Evolutionary conservation across 306 rosid genomes (phyloP), one percentile per base, ranked within the genome.

Genomic region (Dicorynia guianensis): DNA sequence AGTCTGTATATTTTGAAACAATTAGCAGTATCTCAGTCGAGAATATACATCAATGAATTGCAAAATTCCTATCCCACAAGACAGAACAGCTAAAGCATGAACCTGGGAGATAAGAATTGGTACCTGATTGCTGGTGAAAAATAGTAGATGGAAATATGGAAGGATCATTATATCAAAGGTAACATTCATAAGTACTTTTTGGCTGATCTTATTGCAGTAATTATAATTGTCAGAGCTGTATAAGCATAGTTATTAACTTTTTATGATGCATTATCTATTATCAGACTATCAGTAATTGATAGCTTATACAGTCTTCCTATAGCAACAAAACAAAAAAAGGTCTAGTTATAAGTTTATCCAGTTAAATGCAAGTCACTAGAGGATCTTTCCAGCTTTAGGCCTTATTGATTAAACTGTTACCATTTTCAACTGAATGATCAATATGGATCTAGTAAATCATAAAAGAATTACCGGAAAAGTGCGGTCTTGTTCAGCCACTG

Each of bases 401-500:
- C 38, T 9, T 43, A 40, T 42, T 3, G 36, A 18, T 19, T 42
- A 63, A 63, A 38, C 3, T 10, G 12, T 8, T 14, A 62, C 8
- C 6, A 39, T 17, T 17, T 39, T 63, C n/a, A 38, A 1, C 11
- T 64, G 2, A 38, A 4, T 8, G 7, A 42, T 39, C 35, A 66
- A 20, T 46, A 46, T 36, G 18, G 34, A 69, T 36, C 3, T 7
- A 38, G 7, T 43, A 14, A 8, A 39, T 5, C 36, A 11, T 8
- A 6, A 8, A 5, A 42, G 7, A 39, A 56, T 83, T 80, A 89
- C 93, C 76, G 91, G 93, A 47, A 86, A 89, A 73, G 91, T 80
- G 40, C 89, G 93, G 61, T 89, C 89, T 49, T 89, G 91, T 40
- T 86, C 91, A 13, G 93, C 91, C 61, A 87, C 89, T 0, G 89